Conservation (phyloP, 306 rosid species). For the Vigna nakashimae region DNA sequence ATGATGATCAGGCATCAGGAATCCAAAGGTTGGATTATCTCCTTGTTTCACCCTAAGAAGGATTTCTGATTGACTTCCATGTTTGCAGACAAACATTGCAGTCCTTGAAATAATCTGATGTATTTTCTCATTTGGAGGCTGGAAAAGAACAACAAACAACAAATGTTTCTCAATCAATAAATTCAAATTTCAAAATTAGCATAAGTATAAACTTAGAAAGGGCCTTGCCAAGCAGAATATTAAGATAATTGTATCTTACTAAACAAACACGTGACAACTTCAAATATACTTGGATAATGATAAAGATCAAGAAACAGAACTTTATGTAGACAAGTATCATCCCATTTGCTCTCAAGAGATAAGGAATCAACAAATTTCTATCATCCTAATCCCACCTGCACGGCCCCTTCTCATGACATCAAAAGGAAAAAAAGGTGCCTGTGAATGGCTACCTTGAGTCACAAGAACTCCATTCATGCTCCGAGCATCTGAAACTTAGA, state of each 20-base stretch:
- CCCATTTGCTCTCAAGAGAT: slow-evolving; percentile 63
- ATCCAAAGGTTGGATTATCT: slow-evolving; percentile 88
- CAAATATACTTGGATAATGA: slow-evolving; percentile 61
- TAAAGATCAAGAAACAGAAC: slow-evolving; percentile 71
- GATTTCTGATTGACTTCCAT: slow-evolving; percentile 89
- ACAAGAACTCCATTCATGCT: slow-evolving; percentile 80
- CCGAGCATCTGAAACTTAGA: slow-evolving; percentile 99
- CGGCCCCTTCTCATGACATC: slow-evolving; percentile 72
- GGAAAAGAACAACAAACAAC: slow-evolving; percentile 51
- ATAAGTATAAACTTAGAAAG: slow-evolving; percentile 37
- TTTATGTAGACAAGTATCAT: slow-evolving; percentile 62
- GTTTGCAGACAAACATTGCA: slow-evolving; percentile 72
- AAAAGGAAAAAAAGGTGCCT: slow-evolving; percentile 76
- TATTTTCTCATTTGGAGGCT: slow-evolving; percentile 87
- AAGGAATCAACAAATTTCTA: slow-evolving; percentile 66
- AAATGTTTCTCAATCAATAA: slow-evolving; percentile 43
- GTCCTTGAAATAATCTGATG: slow-evolving; percentile 92
- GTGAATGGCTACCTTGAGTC: slow-evolving; percentile 78
- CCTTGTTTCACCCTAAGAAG: slow-evolving; percentile 93
- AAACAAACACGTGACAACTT: slow-evolving; percentile 56
- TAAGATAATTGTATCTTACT: slow-evolving; percentile 43
- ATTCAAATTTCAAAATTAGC: slow-evolving; percentile 37
- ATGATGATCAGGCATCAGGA: slow-evolving; percentile 86
- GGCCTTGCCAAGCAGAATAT: slow-evolving; percentile 32
- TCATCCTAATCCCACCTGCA: slow-evolving; percentile 98